phyloP scores from a whole-genome alignment of 139 green algal species.

The Chlorella sp. region DNA sequence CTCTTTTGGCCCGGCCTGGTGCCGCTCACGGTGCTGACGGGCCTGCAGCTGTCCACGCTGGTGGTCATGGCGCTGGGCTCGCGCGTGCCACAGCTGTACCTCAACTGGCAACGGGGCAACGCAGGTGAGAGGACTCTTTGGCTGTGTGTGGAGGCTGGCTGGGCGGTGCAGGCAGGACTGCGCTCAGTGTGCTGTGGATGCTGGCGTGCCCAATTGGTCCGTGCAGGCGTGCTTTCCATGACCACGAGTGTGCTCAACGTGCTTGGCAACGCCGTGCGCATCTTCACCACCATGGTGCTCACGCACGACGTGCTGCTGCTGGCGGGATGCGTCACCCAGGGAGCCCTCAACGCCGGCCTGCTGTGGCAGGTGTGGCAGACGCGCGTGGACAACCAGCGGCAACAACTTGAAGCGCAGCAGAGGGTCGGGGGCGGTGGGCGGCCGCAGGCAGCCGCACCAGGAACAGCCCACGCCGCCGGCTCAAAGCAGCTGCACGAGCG shows the following conservation, averaged over 20 bases:
- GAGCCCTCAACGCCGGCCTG: not conserved
- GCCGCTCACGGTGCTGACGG: conserved; percentile 16
- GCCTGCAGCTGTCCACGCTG: conserved; percentile 54
- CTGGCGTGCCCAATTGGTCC: no score
- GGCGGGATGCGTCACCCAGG: conserved; percentile 14
- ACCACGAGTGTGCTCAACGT: conserved; percentile 62
- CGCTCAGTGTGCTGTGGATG: no score
- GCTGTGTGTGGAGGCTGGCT: no score
- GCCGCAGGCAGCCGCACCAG: no score
- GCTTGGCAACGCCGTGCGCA: conserved; percentile 52
- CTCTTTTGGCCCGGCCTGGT: conserved; percentile 31
- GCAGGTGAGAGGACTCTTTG: no score
- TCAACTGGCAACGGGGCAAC: conserved; percentile 66
- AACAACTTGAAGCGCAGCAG: no score
- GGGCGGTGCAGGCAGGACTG: no score
- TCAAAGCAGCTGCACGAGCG: no score
- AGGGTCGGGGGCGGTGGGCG: no score
- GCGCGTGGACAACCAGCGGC: no score
- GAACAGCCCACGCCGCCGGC: no score
- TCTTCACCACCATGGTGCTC: conserved; percentile 68
- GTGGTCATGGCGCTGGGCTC: conserved; percentile 38
- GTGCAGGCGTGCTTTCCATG: conserved; percentile 56
- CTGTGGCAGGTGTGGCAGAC: not conserved
- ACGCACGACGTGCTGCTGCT: conserved; percentile 40
- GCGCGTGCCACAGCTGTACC: conserved; percentile 66